phyloP scores from a whole-genome alignment of 139 green algal genomes.

The Choricystis sp. region DNA sequence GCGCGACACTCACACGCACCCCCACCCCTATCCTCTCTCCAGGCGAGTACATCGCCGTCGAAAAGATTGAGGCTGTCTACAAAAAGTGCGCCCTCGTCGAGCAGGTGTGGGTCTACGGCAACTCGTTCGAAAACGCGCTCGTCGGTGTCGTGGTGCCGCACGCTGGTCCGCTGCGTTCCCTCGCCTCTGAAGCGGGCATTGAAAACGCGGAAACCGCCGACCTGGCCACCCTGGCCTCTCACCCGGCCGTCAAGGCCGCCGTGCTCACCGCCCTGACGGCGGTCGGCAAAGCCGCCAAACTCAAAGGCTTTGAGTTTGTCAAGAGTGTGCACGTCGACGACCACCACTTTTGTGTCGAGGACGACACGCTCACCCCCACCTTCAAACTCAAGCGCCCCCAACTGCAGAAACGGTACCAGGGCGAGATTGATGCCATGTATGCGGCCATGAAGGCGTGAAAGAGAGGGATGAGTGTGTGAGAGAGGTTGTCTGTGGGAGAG shows the following conservation, averaged over 20 bases:
- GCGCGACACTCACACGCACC: not conserved
- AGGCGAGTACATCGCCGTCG: conserved; percentile 91
- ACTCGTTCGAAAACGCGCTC: conserved; percentile 74
- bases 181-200: not conserved
- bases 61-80: conserved; percentile 86
- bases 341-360: conserved; percentile 47
- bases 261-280: conserved; percentile 29
- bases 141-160: conserved; percentile 78
- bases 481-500: not conserved
- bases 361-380: conserved; percentile 73
- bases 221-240: conserved; percentile 16
- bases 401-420: conserved; percentile 26
- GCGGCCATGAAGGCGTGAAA: conserved; percentile 28
- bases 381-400: conserved; percentile 76
- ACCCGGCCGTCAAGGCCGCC: conserved; percentile 13
- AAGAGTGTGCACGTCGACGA: conserved; percentile 37
- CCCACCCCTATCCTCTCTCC: not conserved
- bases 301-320: conserved; percentile 71
- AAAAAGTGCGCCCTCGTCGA: conserved; percentile 65
- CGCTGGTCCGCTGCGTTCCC: conserved; percentile 18
- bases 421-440: conserved; percentile 25
- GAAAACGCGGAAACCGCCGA: not conserved
- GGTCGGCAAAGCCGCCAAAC: conserved; percentile 63
- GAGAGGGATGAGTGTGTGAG: not conserved
- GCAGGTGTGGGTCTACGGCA: conserved; percentile 87